These are phyloP conservation scores for Yarrowia porcina DNA, from an alignment of 805 yeast species.

Conservation along the genomic window DNA sequence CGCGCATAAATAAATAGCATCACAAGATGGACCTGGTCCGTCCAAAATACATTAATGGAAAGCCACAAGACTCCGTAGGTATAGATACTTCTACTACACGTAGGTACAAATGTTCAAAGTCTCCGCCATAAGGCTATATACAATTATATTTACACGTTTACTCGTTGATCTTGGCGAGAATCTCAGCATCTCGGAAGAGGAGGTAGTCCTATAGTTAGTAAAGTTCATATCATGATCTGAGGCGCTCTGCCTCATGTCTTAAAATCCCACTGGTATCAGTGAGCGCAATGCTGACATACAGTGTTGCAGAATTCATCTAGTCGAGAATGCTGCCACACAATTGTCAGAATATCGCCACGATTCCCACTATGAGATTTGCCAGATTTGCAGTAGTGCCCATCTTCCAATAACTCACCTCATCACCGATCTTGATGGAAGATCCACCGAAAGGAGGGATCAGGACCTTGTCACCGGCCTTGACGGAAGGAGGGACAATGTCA, in stretches of 20 bases:
- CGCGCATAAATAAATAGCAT: background rate
- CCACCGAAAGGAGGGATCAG: conserved; percentile 96
- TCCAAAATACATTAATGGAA: no score
- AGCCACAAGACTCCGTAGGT: no score
- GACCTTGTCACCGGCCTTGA: conserved; percentile 87
- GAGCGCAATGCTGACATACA: background rate
- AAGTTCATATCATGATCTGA: background rate
- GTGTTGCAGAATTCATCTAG: background rate
- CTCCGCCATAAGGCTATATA: conserved; percentile 21
- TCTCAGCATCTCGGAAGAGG: conserved; percentile 89
- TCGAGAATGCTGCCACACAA: background rate
- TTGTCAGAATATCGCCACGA: background rate
- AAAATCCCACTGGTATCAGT: background rate
- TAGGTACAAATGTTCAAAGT: background rate
- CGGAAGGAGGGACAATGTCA: conserved; percentile 65
- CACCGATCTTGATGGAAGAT: conserved; percentile 78
- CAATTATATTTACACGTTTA: conserved; percentile 25
- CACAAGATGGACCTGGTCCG: no score
- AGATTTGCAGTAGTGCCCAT: no score
- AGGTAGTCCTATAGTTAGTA: conserved; percentile 40
- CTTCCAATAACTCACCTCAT: conserved; percentile 54
- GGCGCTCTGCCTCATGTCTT: background rate
- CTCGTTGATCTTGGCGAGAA: conserved; percentile 74
- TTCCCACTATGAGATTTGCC: no score
- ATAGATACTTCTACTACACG: no score